These are phyloP conservation scores for Umbellularia californica DNA, from an alignment of 164 flowering plant species.

Conservation along the genomic window DNA sequence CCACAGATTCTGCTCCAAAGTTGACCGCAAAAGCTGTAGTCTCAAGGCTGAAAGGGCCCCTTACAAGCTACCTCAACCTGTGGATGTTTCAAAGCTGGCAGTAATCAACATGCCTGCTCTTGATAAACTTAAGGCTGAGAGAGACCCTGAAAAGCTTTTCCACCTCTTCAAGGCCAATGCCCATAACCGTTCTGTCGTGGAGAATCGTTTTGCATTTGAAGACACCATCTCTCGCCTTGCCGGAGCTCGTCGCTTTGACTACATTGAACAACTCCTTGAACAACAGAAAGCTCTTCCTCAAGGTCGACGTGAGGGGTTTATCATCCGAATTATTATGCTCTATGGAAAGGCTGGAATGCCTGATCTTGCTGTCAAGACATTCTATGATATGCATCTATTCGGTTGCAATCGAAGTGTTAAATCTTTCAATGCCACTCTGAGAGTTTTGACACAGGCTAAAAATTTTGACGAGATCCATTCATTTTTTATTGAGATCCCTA, in stretches of 20 bases:
- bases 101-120: conserved; percentile 47
- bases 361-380: conserved; percentile 56
- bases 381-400: conserved; percentile 51
- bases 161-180: conserved; percentile 59
- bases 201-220: conserved; percentile 66
- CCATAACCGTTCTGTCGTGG: conserved; percentile 51
- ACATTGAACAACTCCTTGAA: conserved; percentile 62
- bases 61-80: background rate
- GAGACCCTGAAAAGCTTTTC: conserved; percentile 68
- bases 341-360: conserved; percentile 73
- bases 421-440: conserved; percentile 70
- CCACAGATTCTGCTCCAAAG: conserved; percentile 44
- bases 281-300: conserved; percentile 64
- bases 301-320: conserved; percentile 69
- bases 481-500: conserved; percentile 41
- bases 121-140: conserved; percentile 56
- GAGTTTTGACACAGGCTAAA: conserved; percentile 41
- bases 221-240: conserved; percentile 65
- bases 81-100: background rate
- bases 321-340: conserved; percentile 61
- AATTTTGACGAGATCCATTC: conserved; percentile 32
- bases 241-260: conserved; percentile 64
- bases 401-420: conserved; percentile 64
- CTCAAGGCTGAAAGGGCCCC: background rate
- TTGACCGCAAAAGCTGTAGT: background rate